phyloP scores from a whole-genome alignment of 805 yeast genomes.

The Schwanniomyces pseudopolymorphus region DNA sequence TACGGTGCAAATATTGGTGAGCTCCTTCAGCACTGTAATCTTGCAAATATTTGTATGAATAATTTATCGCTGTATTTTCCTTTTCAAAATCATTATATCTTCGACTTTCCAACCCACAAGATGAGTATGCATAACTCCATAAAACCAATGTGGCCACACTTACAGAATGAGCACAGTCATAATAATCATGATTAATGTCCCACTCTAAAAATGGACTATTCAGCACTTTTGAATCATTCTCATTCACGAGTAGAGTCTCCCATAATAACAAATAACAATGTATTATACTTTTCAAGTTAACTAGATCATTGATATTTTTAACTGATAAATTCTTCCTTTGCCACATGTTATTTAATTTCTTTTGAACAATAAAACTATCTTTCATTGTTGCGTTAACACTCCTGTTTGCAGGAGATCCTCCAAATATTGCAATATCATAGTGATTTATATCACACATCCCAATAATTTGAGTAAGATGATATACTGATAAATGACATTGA shows the following conservation, averaged over 20 bases:
- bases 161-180: slow-evolving; percentile 35
- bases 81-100: slow-evolving; percentile 19
- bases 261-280: slow-evolving; percentile 42
- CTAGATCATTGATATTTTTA: slow-evolving; percentile 23
- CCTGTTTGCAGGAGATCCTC: slow-evolving; percentile 83
- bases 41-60: slow-evolving; percentile 22
- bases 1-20: slow-evolving; percentile 32
- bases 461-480: slow-evolving; percentile 71
- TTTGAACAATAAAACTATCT: slow-evolving; percentile 33
- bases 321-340: slow-evolving; percentile 8
- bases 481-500: slow-evolving; percentile 64
- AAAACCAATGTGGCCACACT: slow-evolving; percentile 38
- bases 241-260: slow-evolving; percentile 35
- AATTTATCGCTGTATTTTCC: slow-evolving; percentile 6
- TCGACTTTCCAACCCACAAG: slow-evolving; percentile 32
- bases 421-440: slow-evolving; percentile 73
- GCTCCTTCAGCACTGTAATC: slow-evolving; percentile 37
- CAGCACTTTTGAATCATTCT: slow-evolving; percentile 11
- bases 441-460: slow-evolving; percentile 63
- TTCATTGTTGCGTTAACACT: slow-evolving; percentile 38
- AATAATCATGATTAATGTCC: slow-evolving; percentile 34
- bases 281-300: slow-evolving; percentile 34
- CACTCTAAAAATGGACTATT: slow-evolving; percentile 20
- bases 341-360: slow-evolving; percentile 37
- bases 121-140: slow-evolving; percentile 39